These are phyloP conservation scores for Prunus mongolica DNA, from an alignment of 306 rosid genomes.

Conservation along the genomic window DNA sequence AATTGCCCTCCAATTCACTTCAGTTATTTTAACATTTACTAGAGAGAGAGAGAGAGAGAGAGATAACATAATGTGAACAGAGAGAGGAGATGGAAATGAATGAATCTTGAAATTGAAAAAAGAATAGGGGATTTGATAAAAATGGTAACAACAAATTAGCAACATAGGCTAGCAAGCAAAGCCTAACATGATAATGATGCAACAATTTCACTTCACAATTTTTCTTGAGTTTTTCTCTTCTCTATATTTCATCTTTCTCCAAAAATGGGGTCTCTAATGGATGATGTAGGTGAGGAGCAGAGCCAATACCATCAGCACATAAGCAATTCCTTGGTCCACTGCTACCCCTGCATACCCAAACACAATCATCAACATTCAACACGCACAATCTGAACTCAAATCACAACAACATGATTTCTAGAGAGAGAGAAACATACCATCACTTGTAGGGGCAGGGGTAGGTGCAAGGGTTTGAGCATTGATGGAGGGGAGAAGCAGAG, in stretches of 20 bases:
- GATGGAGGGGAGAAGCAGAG: constrained; percentile 39
- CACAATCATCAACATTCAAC: neutral
- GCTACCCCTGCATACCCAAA: constrained; percentile 31
- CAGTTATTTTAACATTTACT: too few species aligned
- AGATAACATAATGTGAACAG: too few species aligned
- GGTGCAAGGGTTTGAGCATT: constrained; percentile 56
- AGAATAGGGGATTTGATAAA: neutral
- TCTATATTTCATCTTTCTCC: neutral
- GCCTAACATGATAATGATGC: neutral
- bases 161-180: neutral
- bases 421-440: constrained; percentile 35
- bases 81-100: neutral
- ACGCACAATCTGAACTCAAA: neutral
- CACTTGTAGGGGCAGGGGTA: constrained; percentile 67
- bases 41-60: neutral
- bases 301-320: constrained; percentile 29
- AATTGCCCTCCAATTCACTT: too few species aligned
- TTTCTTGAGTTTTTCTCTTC: neutral
- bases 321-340: constrained; percentile 41
- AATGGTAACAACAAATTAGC: neutral
- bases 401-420: neutral
- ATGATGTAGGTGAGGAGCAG: constrained; percentile 54
- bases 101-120: neutral
- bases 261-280: constrained; percentile 27
- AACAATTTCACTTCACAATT: neutral